Percentiles rank a stretch among this genome's conserved stretches.
These are phyloP conservation scores for Glycine soja DNA, from an alignment of 306 rosid species.

Conservation along the genomic window DNA sequence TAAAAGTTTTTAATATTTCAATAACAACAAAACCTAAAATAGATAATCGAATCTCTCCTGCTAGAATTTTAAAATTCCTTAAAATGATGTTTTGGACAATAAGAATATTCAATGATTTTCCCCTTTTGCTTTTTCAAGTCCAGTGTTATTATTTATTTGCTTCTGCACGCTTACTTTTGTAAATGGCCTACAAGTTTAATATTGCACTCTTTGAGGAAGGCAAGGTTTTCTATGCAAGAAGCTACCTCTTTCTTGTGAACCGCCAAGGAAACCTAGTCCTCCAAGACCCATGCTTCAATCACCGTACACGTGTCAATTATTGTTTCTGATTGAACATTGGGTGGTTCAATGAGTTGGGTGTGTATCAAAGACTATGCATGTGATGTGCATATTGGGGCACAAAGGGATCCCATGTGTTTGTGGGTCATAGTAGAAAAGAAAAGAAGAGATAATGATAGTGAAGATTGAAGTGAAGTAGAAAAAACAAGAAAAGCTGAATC, in stretches of 20 bases:
- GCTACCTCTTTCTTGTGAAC: too few relatives aligned
- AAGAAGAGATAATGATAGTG: conserved; percentile 39
- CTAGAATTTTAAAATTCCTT: background rate
- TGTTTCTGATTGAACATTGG: background rate
- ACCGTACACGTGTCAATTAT: conserved; percentile 34
- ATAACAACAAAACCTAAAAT: background rate
- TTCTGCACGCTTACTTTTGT: conserved; percentile 60
- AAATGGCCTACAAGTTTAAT: conserved; percentile 53
- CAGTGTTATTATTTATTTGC: conserved; percentile 49
- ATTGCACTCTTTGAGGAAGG: conserved; percentile 44
- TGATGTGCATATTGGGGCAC: background rate
- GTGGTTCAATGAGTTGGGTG: background rate
- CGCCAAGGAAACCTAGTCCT: too few relatives aligned
- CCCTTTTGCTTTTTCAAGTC: conserved; percentile 45
- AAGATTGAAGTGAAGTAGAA: conserved; percentile 5
- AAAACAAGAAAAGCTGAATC: conserved; percentile 24
- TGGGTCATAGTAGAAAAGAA: conserved; percentile 42
- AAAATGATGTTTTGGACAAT: conserved; percentile 47
- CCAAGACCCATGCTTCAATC: conserved; percentile 7
- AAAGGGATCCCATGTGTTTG: conserved; percentile 27
- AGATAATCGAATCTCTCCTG: conserved; percentile 20
- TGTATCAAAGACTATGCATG: conserved; percentile 1
- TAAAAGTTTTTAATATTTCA: background rate
- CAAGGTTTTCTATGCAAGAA: conserved; percentile 39
- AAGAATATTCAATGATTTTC: conserved; percentile 48